phyloP scores from a whole-genome alignment of 352 stramenopile genomes.

The Globisporangium alternatum region DNA sequence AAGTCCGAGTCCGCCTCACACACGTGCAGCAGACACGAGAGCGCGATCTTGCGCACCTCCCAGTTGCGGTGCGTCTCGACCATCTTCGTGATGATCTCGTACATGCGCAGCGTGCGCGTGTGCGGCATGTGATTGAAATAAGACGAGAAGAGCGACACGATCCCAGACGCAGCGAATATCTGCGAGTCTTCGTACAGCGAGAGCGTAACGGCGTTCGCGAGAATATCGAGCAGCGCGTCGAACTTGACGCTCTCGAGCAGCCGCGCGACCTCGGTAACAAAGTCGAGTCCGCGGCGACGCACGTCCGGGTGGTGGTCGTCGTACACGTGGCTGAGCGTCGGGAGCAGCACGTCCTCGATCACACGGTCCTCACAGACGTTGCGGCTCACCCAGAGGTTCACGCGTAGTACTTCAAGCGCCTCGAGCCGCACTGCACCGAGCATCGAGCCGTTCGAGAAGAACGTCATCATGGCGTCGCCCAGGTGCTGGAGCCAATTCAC shows the following conservation, averaged over 20 bases:
- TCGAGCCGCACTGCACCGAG: conserved; percentile 55
- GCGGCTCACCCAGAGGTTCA: conserved; percentile 72
- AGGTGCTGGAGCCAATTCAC: conserved; percentile 64
- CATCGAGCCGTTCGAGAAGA: conserved; percentile 56
- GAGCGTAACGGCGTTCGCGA: conserved; percentile 63
- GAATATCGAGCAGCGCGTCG: conserved; percentile 71
- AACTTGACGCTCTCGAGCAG: conserved; percentile 83
- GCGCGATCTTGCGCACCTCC: conserved; percentile 53
- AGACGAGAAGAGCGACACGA: conserved; percentile 75
- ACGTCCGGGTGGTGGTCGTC: conserved; percentile 63
- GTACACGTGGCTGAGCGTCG: conserved; percentile 63
- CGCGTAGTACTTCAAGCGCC: conserved; percentile 61
- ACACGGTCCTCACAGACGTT: conserved; percentile 84
- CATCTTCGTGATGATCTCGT: conserved; percentile 66
- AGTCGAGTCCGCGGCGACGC: conserved; percentile 48
- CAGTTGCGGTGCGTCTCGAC: conserved; percentile 67
- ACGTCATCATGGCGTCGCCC: conserved; percentile 46
- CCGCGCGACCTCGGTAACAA: conserved; percentile 67
- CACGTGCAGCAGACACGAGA: conserved; percentile 67
- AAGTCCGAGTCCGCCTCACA: conserved; percentile 64
- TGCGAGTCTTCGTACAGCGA: conserved; percentile 73
- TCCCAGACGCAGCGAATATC: conserved; percentile 44
- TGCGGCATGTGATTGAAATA: conserved; percentile 80
- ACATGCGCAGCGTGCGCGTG: conserved; percentile 67
- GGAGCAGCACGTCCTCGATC: conserved; percentile 81